Evolutionary conservation across 106 monocot genomes (phyloP), one percentile per base, ranked within the genome.

Genomic region (Apostasia ramifera): DNA sequence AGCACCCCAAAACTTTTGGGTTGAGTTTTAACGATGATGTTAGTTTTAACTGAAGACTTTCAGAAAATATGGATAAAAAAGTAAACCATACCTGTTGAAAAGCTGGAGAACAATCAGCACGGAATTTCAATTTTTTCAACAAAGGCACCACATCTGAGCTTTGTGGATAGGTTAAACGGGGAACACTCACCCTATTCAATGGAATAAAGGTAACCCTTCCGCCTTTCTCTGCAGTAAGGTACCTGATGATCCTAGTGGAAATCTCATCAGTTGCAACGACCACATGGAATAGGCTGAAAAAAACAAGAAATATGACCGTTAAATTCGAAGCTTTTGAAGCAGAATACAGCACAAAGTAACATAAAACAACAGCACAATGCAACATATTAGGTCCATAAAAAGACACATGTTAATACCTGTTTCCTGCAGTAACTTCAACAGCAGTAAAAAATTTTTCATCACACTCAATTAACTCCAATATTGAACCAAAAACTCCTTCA

Each of bases 371-470:
- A 26, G 26, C 26, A 26, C 26, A 26, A 26, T 26, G 26, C 26
- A 26, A 26, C 26, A 26, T 26, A 26, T 26, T 26, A 26, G 26
- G 26, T 52, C 52, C 52, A 68, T 40, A 11, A 1, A 15, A 53
- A 68, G 46, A n/a, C 9, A 52, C 2, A 62, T 43, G 40, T 44
- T 62, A 3, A 57, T 38, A 97, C 97, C 92, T 97, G 69, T 92
- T 97, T 78, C 92, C 97, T 83, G 97, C 97, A 75, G 97, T 97
- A 74, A 97, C 92, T 83, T 97, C 97, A 87, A 97, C 92, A 57
- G 97, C 89, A 81, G 97, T 97, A 58, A 89, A 97, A 73, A 92
- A 92, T 44, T 97, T 97, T 39, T 86, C 92, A 42, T 97, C 92
- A 66, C 97, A 89, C 44, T 92, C 82, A 69, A 97, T 73, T 62